A percentile compares a stretch with the other conserved stretches of the same genome.
phyloP scores from a whole-genome alignment of 768 basidiomycete genomes.

The Baorangia bicolor region DNA sequence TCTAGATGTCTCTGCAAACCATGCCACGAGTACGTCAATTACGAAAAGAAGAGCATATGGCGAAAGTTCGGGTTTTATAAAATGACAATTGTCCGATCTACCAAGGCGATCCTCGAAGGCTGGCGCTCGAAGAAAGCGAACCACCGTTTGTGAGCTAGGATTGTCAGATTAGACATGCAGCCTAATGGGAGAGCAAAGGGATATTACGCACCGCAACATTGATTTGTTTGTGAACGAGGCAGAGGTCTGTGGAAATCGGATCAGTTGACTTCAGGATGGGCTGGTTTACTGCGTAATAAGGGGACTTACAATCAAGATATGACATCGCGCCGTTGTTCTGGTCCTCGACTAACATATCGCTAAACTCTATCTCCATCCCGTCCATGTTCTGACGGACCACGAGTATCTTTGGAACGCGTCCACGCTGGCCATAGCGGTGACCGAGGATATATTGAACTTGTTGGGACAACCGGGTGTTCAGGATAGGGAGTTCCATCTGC shows the following conservation, averaged over 20 bases:
- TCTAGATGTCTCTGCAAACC: constrained; percentile 4
- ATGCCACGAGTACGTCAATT: constrained; percentile 4
- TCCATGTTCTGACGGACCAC: constrained; percentile 93
- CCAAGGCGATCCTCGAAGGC: constrained; percentile 36
- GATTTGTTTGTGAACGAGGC: constrained; percentile 36
- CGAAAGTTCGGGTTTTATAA: not conserved
- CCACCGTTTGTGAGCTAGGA: constrained; percentile 33
- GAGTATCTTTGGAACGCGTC: constrained; percentile 56
- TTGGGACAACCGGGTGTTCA: constrained; percentile 73
- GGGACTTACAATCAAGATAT: constrained; percentile 78
- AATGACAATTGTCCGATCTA: constrained; percentile 12
- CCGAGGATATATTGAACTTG: constrained; percentile 88
- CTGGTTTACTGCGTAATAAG: not conserved
- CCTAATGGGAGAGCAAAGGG: not conserved
- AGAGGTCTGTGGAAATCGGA: constrained; percentile 24
- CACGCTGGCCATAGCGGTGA: constrained; percentile 55
- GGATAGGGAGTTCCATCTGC: constrained; percentile 67
- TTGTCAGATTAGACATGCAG: constrained; percentile 1
- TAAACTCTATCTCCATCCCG: constrained; percentile 90
- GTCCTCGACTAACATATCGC: constrained; percentile 97
- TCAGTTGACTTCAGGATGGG: not conserved
- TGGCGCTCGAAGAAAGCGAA: constrained; percentile 21
- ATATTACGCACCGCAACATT: constrained; percentile 23
- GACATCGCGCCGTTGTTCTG: constrained; percentile 94
- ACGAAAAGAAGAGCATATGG: constrained; percentile 8